Evolutionary conservation across 257 asterid genomes (phyloP).

Genomic region (Agastache rugosa): DNA sequence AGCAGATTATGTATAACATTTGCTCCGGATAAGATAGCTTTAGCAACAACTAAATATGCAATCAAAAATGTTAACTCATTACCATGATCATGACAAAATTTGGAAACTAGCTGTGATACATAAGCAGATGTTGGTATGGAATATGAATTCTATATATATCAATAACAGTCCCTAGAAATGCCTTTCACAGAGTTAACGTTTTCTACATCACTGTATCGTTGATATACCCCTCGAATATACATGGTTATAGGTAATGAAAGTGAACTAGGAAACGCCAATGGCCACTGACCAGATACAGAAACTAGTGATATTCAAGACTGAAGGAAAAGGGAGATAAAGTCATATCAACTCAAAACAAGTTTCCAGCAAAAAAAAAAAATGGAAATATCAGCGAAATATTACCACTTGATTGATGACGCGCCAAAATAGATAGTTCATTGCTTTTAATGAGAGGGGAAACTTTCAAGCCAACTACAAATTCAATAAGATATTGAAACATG

Average conservation of each 20-base stretch:
- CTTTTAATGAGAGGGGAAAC: constrained; percentile 55
- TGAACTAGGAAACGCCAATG: neutral
- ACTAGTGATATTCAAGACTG: neutral
- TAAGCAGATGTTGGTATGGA: neutral
- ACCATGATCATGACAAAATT: constrained; percentile 1
- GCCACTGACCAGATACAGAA: neutral
- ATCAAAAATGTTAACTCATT: constrained; percentile 11
- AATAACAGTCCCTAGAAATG: too few species aligned
- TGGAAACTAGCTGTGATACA: neutral
- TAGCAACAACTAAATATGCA: neutral
- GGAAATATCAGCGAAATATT: constrained; percentile 37
- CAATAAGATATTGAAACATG: constrained; percentile 73
- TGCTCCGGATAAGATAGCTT: neutral
- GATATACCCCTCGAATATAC: neutral
- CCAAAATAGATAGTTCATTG: constrained; percentile 53
- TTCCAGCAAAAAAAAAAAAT: constrained; percentile 10
- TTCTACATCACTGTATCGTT: neutral
- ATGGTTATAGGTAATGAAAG: neutral
- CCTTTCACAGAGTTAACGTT: neutral
- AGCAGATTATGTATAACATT: neutral
- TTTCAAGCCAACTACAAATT: constrained; percentile 71
- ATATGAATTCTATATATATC: neutral
- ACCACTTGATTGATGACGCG: constrained; percentile 81
- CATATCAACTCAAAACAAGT: constrained; percentile 27
- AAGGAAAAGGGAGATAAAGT: neutral